A percentile compares a stretch with the other conserved stretches of the same genome.
Evolutionary conservation across 768 basidiomycete genomes (phyloP).

Genomic region (Psilocybe tampanensis): DNA sequence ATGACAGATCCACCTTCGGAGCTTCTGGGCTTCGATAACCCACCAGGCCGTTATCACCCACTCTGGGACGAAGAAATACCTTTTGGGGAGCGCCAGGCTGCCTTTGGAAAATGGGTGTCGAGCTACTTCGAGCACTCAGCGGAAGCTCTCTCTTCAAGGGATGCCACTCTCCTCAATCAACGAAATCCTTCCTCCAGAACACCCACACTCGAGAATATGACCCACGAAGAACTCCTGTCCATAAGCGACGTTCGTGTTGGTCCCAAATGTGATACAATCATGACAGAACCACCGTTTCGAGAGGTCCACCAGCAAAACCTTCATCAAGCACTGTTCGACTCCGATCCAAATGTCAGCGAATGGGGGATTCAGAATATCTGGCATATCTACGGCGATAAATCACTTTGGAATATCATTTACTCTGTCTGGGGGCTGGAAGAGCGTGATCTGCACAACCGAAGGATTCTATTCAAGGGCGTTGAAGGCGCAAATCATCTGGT

Average conservation of each 20-base stretch:
- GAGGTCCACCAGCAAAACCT: not conserved
- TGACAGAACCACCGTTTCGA: not conserved
- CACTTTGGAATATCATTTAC: conserved; percentile 1
- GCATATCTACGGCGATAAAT: conserved; percentile 6
- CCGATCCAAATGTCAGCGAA: not conserved
- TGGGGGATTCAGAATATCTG: not conserved
- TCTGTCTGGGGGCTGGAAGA: conserved; percentile 2
- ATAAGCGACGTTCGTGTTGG: not conserved
- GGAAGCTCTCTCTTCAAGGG: not conserved
- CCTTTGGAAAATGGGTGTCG: conserved; percentile 1
- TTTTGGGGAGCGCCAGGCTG: not conserved
- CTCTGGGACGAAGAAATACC: not conserved
- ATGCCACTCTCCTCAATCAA: not conserved
- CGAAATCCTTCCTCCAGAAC: not conserved
- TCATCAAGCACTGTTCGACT: conserved; percentile 1
- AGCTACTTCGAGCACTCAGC: conserved; percentile 7
- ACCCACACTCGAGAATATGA: not conserved
- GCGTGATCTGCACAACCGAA: not conserved
- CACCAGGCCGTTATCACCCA: not conserved
- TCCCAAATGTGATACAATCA: not conserved
- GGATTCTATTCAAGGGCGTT: not conserved
- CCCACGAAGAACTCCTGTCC: not conserved
- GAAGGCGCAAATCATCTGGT: conserved; percentile 10
- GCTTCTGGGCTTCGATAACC: not conserved
- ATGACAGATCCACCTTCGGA: not conserved